Conservation (phyloP, 192 early-diverging fungal genomes). For the Pilaira anomala region DNA sequence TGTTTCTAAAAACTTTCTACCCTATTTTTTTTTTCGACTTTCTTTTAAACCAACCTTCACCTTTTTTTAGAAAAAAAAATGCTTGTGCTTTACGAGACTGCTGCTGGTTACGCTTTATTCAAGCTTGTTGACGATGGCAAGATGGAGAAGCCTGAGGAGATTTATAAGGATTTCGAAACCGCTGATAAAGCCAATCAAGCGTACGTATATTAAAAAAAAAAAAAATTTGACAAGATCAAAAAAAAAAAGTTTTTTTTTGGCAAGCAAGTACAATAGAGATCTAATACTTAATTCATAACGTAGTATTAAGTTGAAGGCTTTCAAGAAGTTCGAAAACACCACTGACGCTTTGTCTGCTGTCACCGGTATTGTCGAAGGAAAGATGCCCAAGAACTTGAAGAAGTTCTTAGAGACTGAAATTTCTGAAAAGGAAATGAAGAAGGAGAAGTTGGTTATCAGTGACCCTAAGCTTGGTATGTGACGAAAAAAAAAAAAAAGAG, state of each 20-base stretch:
- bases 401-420: conserved; percentile 85
- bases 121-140: conserved; percentile 89
- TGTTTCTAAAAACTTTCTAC: conserved; percentile 9
- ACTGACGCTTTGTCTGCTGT: conserved; percentile 94
- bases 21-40: conserved; percentile 10
- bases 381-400: conserved; percentile 93
- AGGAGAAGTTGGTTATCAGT: conserved; percentile 87
- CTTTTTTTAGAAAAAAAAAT: conserved; percentile 39
- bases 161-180: conserved; percentile 88
- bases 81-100: conserved; percentile 96
- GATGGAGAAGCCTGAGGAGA: conserved; percentile 79
- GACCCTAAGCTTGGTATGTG: conserved; percentile 90
- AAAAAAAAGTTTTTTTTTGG: not conserved
- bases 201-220: conserved; percentile 58
- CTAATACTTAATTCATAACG: not conserved
- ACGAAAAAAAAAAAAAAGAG: not conserved
- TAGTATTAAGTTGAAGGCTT: conserved; percentile 90
- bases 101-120: conserved; percentile 97
- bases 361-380: conserved; percentile 94
- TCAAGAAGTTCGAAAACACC: conserved; percentile 98
- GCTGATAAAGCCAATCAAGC: conserved; percentile 85
- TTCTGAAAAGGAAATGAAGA: conserved; percentile 83
- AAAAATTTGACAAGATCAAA: conserved; percentile 2
- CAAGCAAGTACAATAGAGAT: not conserved
- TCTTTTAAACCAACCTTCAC: not conserved